A percentile compares a stretch with the other conserved stretches of the same genome.
Conservation (phyloP, 495 filamentous ascomycete species). For the Darksidea phi region DNA sequence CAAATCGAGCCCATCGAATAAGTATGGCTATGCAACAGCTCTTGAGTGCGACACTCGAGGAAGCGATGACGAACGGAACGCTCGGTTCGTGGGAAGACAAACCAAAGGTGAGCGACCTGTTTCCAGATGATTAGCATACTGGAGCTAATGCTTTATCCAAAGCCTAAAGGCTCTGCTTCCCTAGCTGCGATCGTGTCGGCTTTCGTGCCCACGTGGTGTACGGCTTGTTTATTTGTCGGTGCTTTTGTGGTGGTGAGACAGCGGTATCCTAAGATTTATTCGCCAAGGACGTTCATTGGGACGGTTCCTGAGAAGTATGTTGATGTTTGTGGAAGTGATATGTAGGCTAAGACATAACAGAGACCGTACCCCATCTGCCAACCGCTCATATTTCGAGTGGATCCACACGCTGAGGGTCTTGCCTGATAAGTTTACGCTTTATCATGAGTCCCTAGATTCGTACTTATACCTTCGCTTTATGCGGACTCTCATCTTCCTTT, state of each 20-base stretch:
- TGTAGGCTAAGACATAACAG: constrained; percentile 8
- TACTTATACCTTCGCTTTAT: constrained; percentile 87
- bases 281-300: constrained; percentile 81
- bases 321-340: background rate
- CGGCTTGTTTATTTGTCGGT: constrained; percentile 60
- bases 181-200: constrained; percentile 64
- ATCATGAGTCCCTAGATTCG: constrained; percentile 71
- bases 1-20: background rate
- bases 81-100: constrained; percentile 3
- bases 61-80: background rate
- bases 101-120: constrained; percentile 4
- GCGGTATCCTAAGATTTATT: constrained; percentile 71
- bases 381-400: constrained; percentile 57
- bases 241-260: constrained; percentile 72
- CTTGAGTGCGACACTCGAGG: background rate
- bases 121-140: background rate
- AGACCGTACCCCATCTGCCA: constrained; percentile 32
- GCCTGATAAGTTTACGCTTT: constrained; percentile 60
- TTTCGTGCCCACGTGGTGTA: constrained; percentile 64
- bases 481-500: constrained; percentile 67
- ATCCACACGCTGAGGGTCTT: constrained; percentile 60
- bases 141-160: background rate
- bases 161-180: constrained; percentile 44
- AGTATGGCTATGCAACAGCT: background rate
- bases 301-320: constrained; percentile 41